A percentile compares a stretch with the other conserved stretches of the same genome.
Conservation (phyloP, 2,329 filamentous ascomycete genomes). For the Huntiella decipiens region DNA sequence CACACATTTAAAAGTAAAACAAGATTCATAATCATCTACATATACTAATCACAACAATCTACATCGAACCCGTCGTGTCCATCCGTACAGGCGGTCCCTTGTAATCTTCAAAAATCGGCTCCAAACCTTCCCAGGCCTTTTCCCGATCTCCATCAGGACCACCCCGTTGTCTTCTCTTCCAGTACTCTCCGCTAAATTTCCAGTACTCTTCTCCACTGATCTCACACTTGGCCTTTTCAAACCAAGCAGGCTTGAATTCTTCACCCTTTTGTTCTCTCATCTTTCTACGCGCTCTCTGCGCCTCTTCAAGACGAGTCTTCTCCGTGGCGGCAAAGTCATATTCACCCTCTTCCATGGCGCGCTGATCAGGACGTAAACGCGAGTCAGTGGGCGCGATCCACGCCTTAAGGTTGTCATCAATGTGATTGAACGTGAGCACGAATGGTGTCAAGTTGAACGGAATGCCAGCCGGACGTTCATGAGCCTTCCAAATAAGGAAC, state of each 20-base stretch:
- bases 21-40: not conserved
- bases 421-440: conserved; percentile 79
- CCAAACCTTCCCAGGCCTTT: conserved; percentile 48
- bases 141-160: conserved; percentile 33
- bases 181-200: conserved; percentile 79
- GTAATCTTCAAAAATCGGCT: conserved; percentile 47
- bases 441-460: conserved; percentile 97
- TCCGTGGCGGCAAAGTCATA: conserved; percentile 86
- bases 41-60: not conserved
- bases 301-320: conserved; percentile 88
- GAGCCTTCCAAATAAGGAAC: conserved; percentile 83
- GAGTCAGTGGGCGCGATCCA: conserved; percentile 85
- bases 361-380: conserved; percentile 77
- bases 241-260: conserved; percentile 74
- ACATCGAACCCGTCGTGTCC: conserved; percentile 8
- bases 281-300: conserved; percentile 59
- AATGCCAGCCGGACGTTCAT: conserved; percentile 61
- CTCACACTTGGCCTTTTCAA: conserved; percentile 50
- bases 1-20: not conserved
- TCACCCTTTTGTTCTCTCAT: conserved; percentile 59
- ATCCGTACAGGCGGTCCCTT: conserved; percentile 6
- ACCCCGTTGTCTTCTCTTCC: conserved; percentile 51
- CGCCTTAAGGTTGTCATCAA: conserved; percentile 61
- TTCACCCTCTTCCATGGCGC: conserved; percentile 96
- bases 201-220: conserved; percentile 79